Percentiles rank a stretch among this genome's conserved stretches.
Conservation (phyloP, 2,329 filamentous ascomycete species). For the Neoarthrinium moseri region DNA sequence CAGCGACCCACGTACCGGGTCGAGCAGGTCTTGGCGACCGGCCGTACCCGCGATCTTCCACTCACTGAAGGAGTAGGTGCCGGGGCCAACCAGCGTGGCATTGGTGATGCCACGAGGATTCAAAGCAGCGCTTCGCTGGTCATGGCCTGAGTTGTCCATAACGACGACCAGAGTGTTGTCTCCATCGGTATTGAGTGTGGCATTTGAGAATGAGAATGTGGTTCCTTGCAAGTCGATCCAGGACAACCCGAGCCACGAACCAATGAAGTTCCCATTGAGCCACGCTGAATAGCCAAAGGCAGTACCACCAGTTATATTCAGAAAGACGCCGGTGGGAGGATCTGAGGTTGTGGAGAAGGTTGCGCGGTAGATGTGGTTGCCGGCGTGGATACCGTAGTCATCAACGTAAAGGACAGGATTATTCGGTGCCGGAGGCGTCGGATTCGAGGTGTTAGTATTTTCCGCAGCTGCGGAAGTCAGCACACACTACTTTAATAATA, state of each 20-base stretch:
- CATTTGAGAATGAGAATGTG: slow-evolving; percentile 50
- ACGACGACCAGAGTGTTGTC: slow-evolving; percentile 53
- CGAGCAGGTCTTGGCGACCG: slow-evolving; percentile 49
- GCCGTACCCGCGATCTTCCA: slow-evolving; percentile 61
- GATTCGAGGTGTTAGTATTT: slow-evolving; percentile 47
- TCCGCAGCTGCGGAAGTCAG: slow-evolving; percentile 35
- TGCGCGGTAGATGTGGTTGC: slow-evolving; percentile 53
- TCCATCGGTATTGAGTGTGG: slow-evolving; percentile 35
- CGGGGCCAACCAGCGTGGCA: slow-evolving; percentile 44
- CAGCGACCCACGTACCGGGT: slow-evolving; percentile 53
- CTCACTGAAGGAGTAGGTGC: slow-evolving; percentile 39
- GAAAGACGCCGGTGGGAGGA: slow-evolving; percentile 40
- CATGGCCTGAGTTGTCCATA: slow-evolving; percentile 61
- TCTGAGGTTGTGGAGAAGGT: slow-evolving; percentile 41
- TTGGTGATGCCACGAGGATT: slow-evolving; percentile 52
- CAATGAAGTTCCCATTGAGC: slow-evolving; percentile 56
- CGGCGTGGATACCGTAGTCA: slow-evolving; percentile 55
- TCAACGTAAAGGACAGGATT: slow-evolving; percentile 56
- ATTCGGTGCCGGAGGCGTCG: slow-evolving; percentile 43
- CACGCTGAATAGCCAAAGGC: slow-evolving; percentile 58
- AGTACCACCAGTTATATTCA: slow-evolving; percentile 52
- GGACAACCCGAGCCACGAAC: slow-evolving; percentile 52
- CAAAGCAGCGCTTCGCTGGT: slow-evolving; percentile 46
- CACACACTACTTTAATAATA: not conserved
- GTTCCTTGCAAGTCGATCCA: slow-evolving; percentile 33